Percentiles rank a stretch among this genome's conserved stretches.
Evolutionary conservation across 352 stramenopile species (phyloP).

Genomic region (Phytophthora sojae): DNA sequence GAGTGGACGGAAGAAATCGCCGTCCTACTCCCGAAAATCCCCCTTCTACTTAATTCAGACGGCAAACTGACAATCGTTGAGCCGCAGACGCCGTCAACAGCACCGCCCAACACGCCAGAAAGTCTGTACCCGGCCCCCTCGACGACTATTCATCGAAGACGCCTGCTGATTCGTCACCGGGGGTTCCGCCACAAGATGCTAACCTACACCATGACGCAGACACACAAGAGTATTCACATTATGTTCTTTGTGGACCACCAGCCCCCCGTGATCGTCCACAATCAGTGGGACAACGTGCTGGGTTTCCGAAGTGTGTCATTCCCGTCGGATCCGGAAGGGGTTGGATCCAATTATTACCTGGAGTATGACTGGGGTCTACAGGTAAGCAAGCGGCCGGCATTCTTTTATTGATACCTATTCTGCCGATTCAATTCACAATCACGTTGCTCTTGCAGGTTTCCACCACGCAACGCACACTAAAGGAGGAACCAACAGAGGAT

Average conservation of each 20-base stretch:
- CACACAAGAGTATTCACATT: slow-evolving; percentile 58
- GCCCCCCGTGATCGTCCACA: slow-evolving; percentile 69
- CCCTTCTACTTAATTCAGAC: slow-evolving; percentile 41
- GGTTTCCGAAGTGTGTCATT: slow-evolving; percentile 60
- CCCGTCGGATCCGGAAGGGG: slow-evolving; percentile 54
- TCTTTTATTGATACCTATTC: background rate
- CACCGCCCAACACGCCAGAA: slow-evolving; percentile 12
- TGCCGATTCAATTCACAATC: background rate
- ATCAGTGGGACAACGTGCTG: slow-evolving; percentile 62
- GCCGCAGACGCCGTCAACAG: slow-evolving; percentile 12
- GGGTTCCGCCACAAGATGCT: slow-evolving; percentile 66
- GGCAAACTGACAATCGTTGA: slow-evolving; percentile 41
- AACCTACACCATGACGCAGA: slow-evolving; percentile 71
- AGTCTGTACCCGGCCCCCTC: slow-evolving; percentile 54
- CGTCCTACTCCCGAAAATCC: slow-evolving; percentile 47
- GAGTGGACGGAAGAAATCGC: slow-evolving; percentile 62
- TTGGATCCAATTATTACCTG: slow-evolving; percentile 65
- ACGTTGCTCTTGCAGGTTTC: slow-evolving; percentile 15
- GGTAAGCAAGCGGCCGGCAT: slow-evolving; percentile 20
- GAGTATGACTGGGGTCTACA: slow-evolving; percentile 78
- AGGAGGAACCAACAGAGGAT: slow-evolving; percentile 4
- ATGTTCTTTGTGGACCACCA: slow-evolving; percentile 78
- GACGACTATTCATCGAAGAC: slow-evolving; percentile 54
- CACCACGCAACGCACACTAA: slow-evolving; percentile 16
- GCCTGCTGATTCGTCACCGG: slow-evolving; percentile 65